phyloP scores from a whole-genome alignment of 352 stramenopile genomes.

The Aphanomyces stellatus region DNA sequence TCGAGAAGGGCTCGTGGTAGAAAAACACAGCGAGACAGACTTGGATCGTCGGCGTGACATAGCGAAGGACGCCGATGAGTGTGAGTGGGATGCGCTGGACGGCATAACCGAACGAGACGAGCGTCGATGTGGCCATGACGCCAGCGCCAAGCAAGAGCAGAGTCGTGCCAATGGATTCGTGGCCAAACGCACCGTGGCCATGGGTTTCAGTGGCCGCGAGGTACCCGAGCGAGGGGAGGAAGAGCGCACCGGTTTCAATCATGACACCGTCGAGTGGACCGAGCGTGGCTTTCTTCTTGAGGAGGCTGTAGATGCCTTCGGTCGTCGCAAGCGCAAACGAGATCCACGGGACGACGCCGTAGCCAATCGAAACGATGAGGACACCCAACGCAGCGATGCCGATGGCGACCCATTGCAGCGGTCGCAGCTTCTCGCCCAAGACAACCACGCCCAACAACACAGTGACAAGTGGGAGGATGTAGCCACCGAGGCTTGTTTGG shows the following conservation, averaged over 20 bases:
- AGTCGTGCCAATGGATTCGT: neutral
- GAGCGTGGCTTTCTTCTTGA: conserved; percentile 14
- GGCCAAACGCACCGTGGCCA: conserved; percentile 10
- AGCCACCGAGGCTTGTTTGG: conserved; percentile 4
- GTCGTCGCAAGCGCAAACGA: neutral
- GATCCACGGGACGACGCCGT: conserved; percentile 10
- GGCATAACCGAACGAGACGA: conserved; percentile 9
- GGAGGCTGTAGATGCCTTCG: neutral
- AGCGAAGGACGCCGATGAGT: conserved; percentile 10
- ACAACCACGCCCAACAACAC: conserved; percentile 3
- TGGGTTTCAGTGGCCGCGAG: neutral
- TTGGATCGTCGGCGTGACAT: conserved; percentile 13
- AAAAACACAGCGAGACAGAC: conserved; percentile 13
- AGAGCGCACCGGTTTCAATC: conserved; percentile 3
- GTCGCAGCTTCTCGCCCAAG: neutral
- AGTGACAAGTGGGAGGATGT: neutral
- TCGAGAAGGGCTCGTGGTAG: conserved; percentile 19
- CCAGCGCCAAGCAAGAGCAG: conserved; percentile 6
- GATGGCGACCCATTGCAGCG: conserved; percentile 1
- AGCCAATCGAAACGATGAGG: conserved; percentile 2
- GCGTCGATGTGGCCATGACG: conserved; percentile 6
- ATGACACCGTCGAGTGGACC: neutral
- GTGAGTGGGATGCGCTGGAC: conserved; percentile 10
- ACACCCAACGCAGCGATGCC: neutral
- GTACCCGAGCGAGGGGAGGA: neutral